A percentile compares a stretch with the other conserved stretches of the same genome.
phyloP scores from a whole-genome alignment of 768 basidiomycete species.

The Mycena haematopus region DNA sequence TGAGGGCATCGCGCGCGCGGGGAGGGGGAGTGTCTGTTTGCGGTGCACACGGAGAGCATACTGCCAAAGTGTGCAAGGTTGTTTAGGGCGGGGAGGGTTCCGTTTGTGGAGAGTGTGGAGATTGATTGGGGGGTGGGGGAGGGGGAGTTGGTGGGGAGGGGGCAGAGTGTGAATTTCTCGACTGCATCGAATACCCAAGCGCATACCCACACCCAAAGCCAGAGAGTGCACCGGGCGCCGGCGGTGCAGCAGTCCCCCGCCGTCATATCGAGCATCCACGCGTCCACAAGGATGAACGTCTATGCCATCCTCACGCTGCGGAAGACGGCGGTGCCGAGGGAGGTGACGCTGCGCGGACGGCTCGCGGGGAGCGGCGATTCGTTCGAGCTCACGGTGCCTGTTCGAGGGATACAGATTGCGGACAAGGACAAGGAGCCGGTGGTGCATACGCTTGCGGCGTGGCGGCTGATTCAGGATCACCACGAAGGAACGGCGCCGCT shows the following conservation, averaged over 20 bases:
- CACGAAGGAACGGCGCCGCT: conserved; percentile 44
- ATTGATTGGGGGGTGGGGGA: conserved; percentile 57
- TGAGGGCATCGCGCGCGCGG: too few relatives aligned
- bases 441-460: conserved; percentile 62
- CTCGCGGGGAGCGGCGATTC: conserved; percentile 41
- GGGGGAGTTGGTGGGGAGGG: conserved; percentile 28
- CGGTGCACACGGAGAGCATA: conserved; percentile 52
- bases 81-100: conserved; percentile 56
- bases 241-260: conserved; percentile 45
- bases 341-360: conserved; percentile 41
- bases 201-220: too few relatives aligned
- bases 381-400: conserved; percentile 40
- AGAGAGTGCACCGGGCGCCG: conserved; percentile 37
- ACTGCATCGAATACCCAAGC: conserved; percentile 27
- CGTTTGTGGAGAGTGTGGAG: conserved; percentile 49
- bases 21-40: too few relatives aligned
- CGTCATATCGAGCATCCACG: conserved; percentile 40
- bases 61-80: conserved; percentile 55
- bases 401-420: conserved; percentile 41
- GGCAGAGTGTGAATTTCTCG: conserved; percentile 28
- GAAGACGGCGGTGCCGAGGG: conserved; percentile 37
- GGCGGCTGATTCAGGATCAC: conserved; percentile 58
- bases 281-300: conserved; percentile 42
- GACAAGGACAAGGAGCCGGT: conserved; percentile 43
- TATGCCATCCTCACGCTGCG: conserved; percentile 42